Evolutionary conservation across 768 basidiomycete genomes (phyloP), one percentile per base, ranked within the genome.

Genomic region (Collybia sp.): DNA sequence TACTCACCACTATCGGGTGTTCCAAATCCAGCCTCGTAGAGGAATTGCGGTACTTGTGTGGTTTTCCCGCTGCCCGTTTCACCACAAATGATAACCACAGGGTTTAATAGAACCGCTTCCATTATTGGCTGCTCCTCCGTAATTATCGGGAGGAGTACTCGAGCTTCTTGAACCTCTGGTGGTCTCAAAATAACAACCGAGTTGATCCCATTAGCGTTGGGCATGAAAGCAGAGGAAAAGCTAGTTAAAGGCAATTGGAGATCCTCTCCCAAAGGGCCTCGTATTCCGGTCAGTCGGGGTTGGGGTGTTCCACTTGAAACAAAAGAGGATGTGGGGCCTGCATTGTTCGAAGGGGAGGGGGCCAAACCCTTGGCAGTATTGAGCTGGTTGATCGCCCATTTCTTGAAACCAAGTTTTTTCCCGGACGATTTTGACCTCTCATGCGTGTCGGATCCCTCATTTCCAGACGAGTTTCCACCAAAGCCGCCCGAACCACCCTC

Each of bases 21-120:
- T 1, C 95, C 96, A 60, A 94, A 98, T 0, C 96, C 96, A 16
- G 89, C 91, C 63, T 99, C 96, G 50, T 86, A 97, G n/a, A 99
- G 72, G 66, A 98, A 97, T 62, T 98, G 96, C 10, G 96, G 96
- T 6, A 98, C 83, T 63, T 98, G 96, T 0, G 96, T 99, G 1
- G 96, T 98, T 69, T 98, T 99, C 39, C 96, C 96, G 59, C 91
- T 94, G 41, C 96, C 96, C 12, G 96, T 99, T 72, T 99, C 95
- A 63, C 96, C 78, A 45, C 76, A 78, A 37, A 96, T 83, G 46
- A 94, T 77, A 20, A 93, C 85, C 5, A 95, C 88, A 0, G 87
- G 81, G 61, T 98, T 83, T 31, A 96, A 69, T 44, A 91, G 64
- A 38, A 99, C 81, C 4, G 92, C 80, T 58, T 95, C 93, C 83